A percentile compares a stretch with the other conserved stretches of the same genome.
phyloP scores from a whole-genome alignment of 2,329 filamentous ascomycete species.

The Trichoderma oligosporum region DNA sequence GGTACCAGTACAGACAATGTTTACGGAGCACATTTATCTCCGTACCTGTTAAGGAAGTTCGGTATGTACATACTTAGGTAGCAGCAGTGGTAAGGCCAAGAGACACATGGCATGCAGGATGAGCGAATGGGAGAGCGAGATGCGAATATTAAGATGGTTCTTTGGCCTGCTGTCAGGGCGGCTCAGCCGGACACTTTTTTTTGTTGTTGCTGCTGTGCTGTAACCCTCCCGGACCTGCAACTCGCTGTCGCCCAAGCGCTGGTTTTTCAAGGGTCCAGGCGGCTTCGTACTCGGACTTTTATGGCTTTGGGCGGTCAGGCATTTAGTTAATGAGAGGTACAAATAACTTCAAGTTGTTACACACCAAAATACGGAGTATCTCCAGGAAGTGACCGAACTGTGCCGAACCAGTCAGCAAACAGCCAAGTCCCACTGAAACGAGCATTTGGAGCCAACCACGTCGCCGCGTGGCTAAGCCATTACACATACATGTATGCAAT shows the following conservation, averaged over 20 bases:
- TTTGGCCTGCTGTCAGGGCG: conserved; percentile 18
- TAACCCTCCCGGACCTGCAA: too few relatives aligned
- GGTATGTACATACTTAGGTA: conserved; percentile 7
- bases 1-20: too few relatives aligned
- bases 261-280: neutral
- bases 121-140: neutral
- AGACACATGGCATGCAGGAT: conserved; percentile 7
- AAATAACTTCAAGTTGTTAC: neutral
- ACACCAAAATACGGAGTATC: neutral
- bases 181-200: conserved; percentile 15
- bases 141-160: neutral
- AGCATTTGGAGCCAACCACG: conserved; percentile 10
- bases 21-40: too few relatives aligned
- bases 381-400: neutral
- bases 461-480: conserved; percentile 16
- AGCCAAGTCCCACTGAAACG: neutral
- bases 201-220: too few relatives aligned
- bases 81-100: neutral
- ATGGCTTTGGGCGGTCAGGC: conserved; percentile 12
- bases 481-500: too few relatives aligned
- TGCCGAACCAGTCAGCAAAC: conserved; percentile 11
- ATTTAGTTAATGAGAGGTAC: conserved; percentile 5
- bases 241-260: neutral
- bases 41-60: too few relatives aligned
- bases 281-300: conserved; percentile 15